Evolutionary conservation across 345 rosid species (phyloP).

Genomic region (Acer yangbiense): DNA sequence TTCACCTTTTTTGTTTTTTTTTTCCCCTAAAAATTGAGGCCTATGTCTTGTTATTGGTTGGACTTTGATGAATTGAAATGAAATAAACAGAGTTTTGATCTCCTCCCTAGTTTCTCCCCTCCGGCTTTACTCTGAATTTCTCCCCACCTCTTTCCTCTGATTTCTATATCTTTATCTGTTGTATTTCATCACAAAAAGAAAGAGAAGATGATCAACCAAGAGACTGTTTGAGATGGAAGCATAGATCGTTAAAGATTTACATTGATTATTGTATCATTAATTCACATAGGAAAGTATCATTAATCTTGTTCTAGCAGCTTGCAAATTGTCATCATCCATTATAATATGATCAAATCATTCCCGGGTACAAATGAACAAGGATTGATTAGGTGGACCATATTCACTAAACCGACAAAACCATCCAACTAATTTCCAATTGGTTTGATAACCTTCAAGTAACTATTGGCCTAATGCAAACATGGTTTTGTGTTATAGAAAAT

Average conservation of each 20-base stretch:
- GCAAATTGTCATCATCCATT: neutral
- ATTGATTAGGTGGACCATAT: neutral
- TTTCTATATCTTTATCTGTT: too few species aligned
- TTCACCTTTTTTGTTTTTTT: too few species aligned
- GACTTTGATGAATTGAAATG: too few species aligned
- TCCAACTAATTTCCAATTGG: neutral
- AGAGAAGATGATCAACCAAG: neutral
- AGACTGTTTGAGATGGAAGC: neutral
- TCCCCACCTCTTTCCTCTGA: too few species aligned
- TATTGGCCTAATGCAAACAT: neutral
- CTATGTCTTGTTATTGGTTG: too few species aligned
- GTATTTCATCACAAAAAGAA: neutral
- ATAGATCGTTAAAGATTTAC: neutral
- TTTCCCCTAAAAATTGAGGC: too few species aligned
- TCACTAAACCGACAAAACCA: neutral
- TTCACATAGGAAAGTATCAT: neutral
- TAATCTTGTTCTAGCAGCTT: neutral
- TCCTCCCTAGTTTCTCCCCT: too few species aligned
- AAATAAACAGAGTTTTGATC: too few species aligned
- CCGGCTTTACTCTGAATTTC: too few species aligned
- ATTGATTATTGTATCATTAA: neutral
- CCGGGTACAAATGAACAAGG: neutral
- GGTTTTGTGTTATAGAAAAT: neutral
- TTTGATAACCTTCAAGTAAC: neutral
- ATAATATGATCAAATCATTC: neutral